Evolutionary conservation across 768 basidiomycete genomes (phyloP), one percentile per base, ranked within the genome.

Genomic region (Leccinum arenicola): DNA sequence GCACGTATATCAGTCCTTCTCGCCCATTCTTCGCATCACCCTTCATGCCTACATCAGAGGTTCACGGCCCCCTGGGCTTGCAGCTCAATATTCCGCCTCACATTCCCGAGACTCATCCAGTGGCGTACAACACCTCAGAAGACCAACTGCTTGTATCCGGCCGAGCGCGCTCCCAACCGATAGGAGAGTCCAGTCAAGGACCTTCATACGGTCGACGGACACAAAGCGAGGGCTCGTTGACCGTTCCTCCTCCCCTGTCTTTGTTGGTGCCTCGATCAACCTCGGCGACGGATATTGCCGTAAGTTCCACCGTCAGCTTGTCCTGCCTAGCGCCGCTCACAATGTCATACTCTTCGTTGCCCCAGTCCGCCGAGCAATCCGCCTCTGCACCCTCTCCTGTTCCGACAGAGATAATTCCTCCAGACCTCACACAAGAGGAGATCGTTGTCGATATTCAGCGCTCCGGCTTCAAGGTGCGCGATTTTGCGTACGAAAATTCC

Each of bases 361-460:
- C 8, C 38, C 54, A 68, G 59, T 54, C 61, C 54, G 23, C 55
- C 45, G 63, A 65, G 27, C 58, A 58, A 52, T 43, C 61, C 14
- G 27, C 61, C 12, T 61, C 67, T 15, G 64, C 71, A 14, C 71
- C 74, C 6, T 74, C 74, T 3, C 72, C 70, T 17, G 71, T 71
- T 0, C 69, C 72, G 4, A 73, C 72, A 9, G 72, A 73, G 54
- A 73, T 73, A n/a, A 70, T 74, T 14, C 56, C 73, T n/a, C 19
- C 58, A 14, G 72, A 73, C 51, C 71, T 73, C 38, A 73, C 71
- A 1, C 69, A 68, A 48, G 71, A 73, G 40, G 72, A 73, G 58
- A 74, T 74, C 6, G 71, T 73, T n/a, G 45, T 58, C 19, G 72
- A 73, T 12, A 71, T 73, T 23, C 67, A 73, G 49, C 59, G 58